Conservation (phyloP, 805 yeast species). For the Saturnispora serradocipensis region DNA sequence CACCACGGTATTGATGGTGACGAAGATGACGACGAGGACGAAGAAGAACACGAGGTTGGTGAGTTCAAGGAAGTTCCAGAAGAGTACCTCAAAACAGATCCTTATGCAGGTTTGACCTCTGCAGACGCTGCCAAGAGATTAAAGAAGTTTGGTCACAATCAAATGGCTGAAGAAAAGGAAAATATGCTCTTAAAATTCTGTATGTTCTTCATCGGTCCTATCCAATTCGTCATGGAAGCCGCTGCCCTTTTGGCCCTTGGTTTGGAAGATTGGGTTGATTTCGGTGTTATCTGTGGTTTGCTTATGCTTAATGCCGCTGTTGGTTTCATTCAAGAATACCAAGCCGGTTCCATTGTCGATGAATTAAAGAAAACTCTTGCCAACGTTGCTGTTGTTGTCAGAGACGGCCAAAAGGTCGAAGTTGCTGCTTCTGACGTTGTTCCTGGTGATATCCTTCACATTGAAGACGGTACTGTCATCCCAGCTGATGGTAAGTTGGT, state of each 20-base stretch:
- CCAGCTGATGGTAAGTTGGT: no score
- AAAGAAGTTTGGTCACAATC: slow-evolving; percentile 84
- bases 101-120: slow-evolving; percentile 59
- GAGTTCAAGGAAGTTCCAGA: slow-evolving; percentile 76
- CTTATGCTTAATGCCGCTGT: slow-evolving; percentile 81
- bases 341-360: slow-evolving; percentile 96
- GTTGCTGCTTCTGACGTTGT: no score
- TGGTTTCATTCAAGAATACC: slow-evolving; percentile 96
- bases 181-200: slow-evolving; percentile 69
- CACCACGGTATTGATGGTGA: slow-evolving; percentile 44
- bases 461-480: no score
- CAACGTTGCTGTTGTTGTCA: slow-evolving; percentile 76
- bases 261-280: slow-evolving; percentile 97
- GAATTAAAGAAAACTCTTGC: slow-evolving; percentile 94
- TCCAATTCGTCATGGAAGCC: slow-evolving; percentile 96
- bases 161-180: slow-evolving; percentile 85
- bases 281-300: slow-evolving; percentile 92
- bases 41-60: slow-evolving; percentile 34
- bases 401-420: no score
- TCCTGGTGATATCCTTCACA: no score
- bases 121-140: slow-evolving; percentile 76
- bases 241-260: slow-evolving; percentile 94
- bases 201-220: slow-evolving; percentile 88
- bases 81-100: slow-evolving; percentile 76
- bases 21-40: slow-evolving; percentile 43